Evolutionary conservation across 768 basidiomycete species (phyloP).

Genomic region (Lactarius psammicola): DNA sequence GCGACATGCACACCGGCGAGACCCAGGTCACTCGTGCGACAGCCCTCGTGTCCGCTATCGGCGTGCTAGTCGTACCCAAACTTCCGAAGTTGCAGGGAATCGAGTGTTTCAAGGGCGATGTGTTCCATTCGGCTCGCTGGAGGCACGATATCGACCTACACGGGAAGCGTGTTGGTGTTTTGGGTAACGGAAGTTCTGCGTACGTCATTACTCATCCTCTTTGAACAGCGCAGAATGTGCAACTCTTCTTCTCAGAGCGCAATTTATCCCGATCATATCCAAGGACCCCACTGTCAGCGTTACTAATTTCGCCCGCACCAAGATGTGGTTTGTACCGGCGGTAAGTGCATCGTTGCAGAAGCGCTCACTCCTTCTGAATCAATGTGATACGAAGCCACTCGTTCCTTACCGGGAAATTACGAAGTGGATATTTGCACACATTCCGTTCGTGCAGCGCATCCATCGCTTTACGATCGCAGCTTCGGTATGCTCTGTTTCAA

Average conservation of each 20-base stretch:
- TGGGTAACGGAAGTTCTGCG: constrained; percentile 63
- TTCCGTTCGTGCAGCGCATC: constrained; percentile 47
- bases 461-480: constrained; percentile 49
- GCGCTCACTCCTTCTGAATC: background rate
- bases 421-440: constrained; percentile 53
- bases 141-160: constrained; percentile 49
- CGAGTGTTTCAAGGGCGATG: constrained; percentile 45
- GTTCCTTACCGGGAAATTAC: constrained; percentile 43
- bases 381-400: constrained; percentile 13
- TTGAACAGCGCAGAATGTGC: background rate
- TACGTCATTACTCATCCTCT: constrained; percentile 30
- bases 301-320: constrained; percentile 54
- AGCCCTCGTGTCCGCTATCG: constrained; percentile 36
- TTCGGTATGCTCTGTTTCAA: constrained; percentile 36
- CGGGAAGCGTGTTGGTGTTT: constrained; percentile 55
- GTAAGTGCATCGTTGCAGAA: constrained; percentile 34
- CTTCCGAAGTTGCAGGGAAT: constrained; percentile 33
- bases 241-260: constrained; percentile 29
- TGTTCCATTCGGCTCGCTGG: constrained; percentile 61
- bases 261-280: constrained; percentile 54
- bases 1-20: constrained; percentile 22
- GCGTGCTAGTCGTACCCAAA: constrained; percentile 31
- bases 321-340: constrained; percentile 53
- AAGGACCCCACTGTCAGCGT: constrained; percentile 48
- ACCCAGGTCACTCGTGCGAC: constrained; percentile 26